phyloP scores from a whole-genome alignment of 1,139 yeast species.

The Kurtzmaniella quercitrusa region DNA sequence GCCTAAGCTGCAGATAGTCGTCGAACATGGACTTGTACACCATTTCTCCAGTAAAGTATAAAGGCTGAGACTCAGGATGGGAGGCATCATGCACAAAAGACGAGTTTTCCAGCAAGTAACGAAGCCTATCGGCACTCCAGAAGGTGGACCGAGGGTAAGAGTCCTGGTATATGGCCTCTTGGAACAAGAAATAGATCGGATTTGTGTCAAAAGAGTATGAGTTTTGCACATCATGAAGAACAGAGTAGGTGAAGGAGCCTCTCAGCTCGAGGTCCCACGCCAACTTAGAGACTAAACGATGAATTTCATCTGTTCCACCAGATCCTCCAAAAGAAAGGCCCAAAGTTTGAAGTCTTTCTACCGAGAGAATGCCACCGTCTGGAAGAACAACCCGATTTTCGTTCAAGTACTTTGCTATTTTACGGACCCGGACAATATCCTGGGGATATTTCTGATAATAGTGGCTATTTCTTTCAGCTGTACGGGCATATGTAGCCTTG shows the following conservation, averaged over 20 bases:
- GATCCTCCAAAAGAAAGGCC: slow-evolving; percentile 48
- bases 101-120: slow-evolving; percentile 23
- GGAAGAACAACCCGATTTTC: slow-evolving; percentile 33
- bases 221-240: slow-evolving; percentile 28
- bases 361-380: slow-evolving; percentile 45
- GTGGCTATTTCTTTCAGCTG: slow-evolving; percentile 43
- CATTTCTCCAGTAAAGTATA: slow-evolving; percentile 59
- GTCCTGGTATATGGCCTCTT: slow-evolving; percentile 55
- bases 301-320: slow-evolving; percentile 48
- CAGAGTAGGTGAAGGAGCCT: slow-evolving; percentile 32
- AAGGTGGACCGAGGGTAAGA: slow-evolving; percentile 23
- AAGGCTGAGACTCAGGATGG: slow-evolving; percentile 14
- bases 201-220: slow-evolving; percentile 48
- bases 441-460: slow-evolving; percentile 47
- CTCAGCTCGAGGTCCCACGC: slow-evolving; percentile 30
- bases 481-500: slow-evolving; percentile 40
- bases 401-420: slow-evolving; percentile 32
- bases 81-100: slow-evolving; percentile 18
- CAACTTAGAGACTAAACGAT: slow-evolving; percentile 36
- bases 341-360: slow-evolving; percentile 49
- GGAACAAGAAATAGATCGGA: slow-evolving; percentile 49
- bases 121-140: slow-evolving; percentile 49
- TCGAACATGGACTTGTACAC: slow-evolving; percentile 48
- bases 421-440: slow-evolving; percentile 34
- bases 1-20: slow-evolving; percentile 41